Evolutionary conservation across 2,329 filamentous ascomycete species (phyloP).

Genomic region (Fusarium sp.): DNA sequence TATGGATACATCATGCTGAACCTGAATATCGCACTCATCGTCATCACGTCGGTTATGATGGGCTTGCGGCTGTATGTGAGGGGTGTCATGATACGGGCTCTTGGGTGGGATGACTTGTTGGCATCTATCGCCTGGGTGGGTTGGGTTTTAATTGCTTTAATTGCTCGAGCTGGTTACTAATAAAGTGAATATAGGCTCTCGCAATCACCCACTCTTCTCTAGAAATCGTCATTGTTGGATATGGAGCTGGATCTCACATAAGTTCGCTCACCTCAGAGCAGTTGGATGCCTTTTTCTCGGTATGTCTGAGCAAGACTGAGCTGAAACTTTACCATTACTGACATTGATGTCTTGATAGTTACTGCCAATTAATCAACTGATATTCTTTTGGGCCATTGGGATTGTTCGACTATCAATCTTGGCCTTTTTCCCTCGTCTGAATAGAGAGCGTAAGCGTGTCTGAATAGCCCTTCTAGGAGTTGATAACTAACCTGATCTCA

Average conservation of each 20-base stretch:
- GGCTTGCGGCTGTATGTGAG: slow-evolving; percentile 36
- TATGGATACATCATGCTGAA: slow-evolving; percentile 25
- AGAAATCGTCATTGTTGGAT: slow-evolving; percentile 29
- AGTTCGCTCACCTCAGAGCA: slow-evolving; percentile 21
- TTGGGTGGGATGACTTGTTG: slow-evolving; percentile 39
- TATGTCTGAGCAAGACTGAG: slow-evolving; percentile 5
- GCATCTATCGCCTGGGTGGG: slow-evolving; percentile 37
- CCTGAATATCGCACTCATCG: slow-evolving; percentile 38
- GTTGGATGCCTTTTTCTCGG: slow-evolving; percentile 30
- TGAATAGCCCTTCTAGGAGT: background rate
- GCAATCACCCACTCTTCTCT: slow-evolving; percentile 24
- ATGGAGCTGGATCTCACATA: slow-evolving; percentile 34
- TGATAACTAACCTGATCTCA: background rate
- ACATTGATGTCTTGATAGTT: background rate
- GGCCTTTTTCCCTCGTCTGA: slow-evolving; percentile 35
- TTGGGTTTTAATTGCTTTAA: background rate
- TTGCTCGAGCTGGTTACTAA: background rate
- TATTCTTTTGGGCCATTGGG: slow-evolving; percentile 35
- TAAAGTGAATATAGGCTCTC: slow-evolving; percentile 14
- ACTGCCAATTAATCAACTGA: slow-evolving; percentile 32
- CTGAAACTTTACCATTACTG: background rate
- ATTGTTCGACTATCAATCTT: slow-evolving; percentile 42
- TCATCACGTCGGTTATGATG: slow-evolving; percentile 33
- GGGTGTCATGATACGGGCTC: slow-evolving; percentile 30
- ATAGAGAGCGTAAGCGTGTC: slow-evolving; percentile 28